Evolutionary conservation across 495 filamentous ascomycete genomes (phyloP), one percentile per base, ranked within the genome.

Genomic region (Xylona heveae): DNA sequence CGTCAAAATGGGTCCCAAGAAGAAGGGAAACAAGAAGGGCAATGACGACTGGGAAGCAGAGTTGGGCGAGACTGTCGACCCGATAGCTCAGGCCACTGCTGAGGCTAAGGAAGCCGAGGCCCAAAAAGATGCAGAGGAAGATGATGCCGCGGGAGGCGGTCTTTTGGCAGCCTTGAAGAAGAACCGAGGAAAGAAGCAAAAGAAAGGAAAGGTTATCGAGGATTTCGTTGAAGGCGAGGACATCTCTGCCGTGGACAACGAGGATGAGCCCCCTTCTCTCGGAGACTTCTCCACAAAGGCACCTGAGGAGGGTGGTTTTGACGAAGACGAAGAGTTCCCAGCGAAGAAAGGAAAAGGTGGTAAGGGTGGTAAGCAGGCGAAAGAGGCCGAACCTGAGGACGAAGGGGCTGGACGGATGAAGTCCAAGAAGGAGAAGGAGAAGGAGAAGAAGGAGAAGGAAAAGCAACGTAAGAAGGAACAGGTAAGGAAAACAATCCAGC

Each of bases 341-440:
- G n/a, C n/a, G n/a, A n/a, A n/a, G n/a, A n/a, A n/a, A n/a, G n/a
- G 37, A 41, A 6, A 43, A 45, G 3, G 42, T 42, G 23, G 37
- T 31, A 32, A 34, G 4, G 37, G 34, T 17, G 45, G 34, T 22
- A 44, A 43, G 9, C 42, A 47, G 12, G 46, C 59, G n/a, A 54
- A 62, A 15, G 50, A 49, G 14, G 54, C 54, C 16, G 62, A 53
- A 0, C 66, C 62, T 19, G 63, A 58, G 2, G 71, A 68, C 0
- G 72, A 68, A 19, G 55, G 47, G 9, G 78, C 60, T 19, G 74
- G 74, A 32, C 64, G 66, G 32, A 58, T 92, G 38, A 71, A 92
- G 56, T 83, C 74, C 9, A 94, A 95, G 66, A 92, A 92, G 53
- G 78, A 84, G 46, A 94, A 94, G 61, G 83, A 94, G 54, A 83